Evolutionary conservation across 2,329 filamentous ascomycete species (phyloP), one percentile per base, ranked within the genome.

Genomic region (Alternaria viburni): DNA sequence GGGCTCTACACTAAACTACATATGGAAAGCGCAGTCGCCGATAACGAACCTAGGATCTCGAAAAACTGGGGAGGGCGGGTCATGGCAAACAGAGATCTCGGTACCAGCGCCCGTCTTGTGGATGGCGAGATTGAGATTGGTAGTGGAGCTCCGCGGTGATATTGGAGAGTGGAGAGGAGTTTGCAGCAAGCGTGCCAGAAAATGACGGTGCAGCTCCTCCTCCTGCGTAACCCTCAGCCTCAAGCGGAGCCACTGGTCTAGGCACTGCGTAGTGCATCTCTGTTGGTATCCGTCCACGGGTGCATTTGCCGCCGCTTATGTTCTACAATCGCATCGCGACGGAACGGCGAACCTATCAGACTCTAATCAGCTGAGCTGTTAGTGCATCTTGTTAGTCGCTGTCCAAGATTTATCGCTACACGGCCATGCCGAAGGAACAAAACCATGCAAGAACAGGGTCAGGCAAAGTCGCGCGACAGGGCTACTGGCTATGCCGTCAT

Each of bases 351-450:
- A 26, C 21, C 49, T 59, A 54, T 23, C 28, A 54, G 17, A 23
- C 15, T 19, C 13, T 54, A 43, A 17, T 15, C 36, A 19, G 25
- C 26, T 51, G n/a, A 36, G 41, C 41, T 36, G 26, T 25, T 54
- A 62, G 59, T 50, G 59, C 49, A 62, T 62, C 28, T 46, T 23
- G 28, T 62, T 63, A 60, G 61, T 36, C 41, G 45, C 11, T 41
- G 51, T 17, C n/a, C 30, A 44, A 23, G 55, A 41, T 45, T 41
- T 52, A 21, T 54, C 50, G 51, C 57, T 26, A 55, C 45, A 63
- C 61, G 57, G 61, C 26, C 28, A 55, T 23, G 46, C 61, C 61
- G 61, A 63, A 23, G 47, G 17, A 30, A 25, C 28, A 52, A 28
- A 44, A 30, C 41, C 54, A 19, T 58, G 41, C 54, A 26, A 30